phyloP scores from a whole-genome alignment of 805 yeast genomes.

The Candida ovalis region DNA sequence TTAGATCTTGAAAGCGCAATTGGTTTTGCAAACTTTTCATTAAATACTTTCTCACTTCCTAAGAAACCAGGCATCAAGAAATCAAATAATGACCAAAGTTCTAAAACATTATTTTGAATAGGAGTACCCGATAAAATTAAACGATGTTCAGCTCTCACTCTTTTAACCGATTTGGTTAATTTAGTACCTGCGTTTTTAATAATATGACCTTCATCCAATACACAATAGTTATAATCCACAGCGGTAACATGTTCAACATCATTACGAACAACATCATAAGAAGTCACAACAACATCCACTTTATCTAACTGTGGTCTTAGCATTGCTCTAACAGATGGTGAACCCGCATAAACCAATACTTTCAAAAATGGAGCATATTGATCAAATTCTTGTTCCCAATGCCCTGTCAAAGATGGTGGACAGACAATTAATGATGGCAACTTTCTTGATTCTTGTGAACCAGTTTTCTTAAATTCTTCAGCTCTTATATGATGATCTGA shows the following conservation, averaged over 20 bases:
- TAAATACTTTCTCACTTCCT: slow-evolving; percentile 91
- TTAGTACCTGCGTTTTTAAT: slow-evolving; percentile 90
- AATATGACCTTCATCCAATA: slow-evolving; percentile 95
- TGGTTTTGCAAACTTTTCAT: slow-evolving; percentile 95
- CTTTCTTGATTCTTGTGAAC: slow-evolving; percentile 61
- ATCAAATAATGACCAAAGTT: slow-evolving; percentile 96
- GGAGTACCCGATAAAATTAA: slow-evolving; percentile 95
- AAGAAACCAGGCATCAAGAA: slow-evolving; percentile 98
- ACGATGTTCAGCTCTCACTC: slow-evolving; percentile 80
- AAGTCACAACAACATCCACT: slow-evolving; percentile 87
- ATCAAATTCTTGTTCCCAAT: slow-evolving; percentile 94
- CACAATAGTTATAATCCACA: slow-evolving; percentile 86
- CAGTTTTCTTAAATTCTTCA: slow-evolving; percentile 59
- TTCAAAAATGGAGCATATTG: slow-evolving; percentile 86
- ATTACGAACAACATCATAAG: slow-evolving; percentile 94
- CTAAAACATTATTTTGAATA: slow-evolving; percentile 93
- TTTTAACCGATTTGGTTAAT: slow-evolving; percentile 83
- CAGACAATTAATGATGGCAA: slow-evolving; percentile 86
- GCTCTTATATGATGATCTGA: slow-evolving; percentile 89
- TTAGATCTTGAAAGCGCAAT: slow-evolving; percentile 90
- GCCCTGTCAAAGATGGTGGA: slow-evolving; percentile 98
- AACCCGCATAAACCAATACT: slow-evolving; percentile 88
- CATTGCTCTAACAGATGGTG: slow-evolving; percentile 65
- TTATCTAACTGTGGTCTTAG: slow-evolving; percentile 48
- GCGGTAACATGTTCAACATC: slow-evolving; percentile 63